Percentiles rank a stretch among this genome's conserved stretches.
These are phyloP conservation scores for Backusella tarrabulga DNA, from an alignment of 192 early-diverging fungal species.

Conservation along the genomic window DNA sequence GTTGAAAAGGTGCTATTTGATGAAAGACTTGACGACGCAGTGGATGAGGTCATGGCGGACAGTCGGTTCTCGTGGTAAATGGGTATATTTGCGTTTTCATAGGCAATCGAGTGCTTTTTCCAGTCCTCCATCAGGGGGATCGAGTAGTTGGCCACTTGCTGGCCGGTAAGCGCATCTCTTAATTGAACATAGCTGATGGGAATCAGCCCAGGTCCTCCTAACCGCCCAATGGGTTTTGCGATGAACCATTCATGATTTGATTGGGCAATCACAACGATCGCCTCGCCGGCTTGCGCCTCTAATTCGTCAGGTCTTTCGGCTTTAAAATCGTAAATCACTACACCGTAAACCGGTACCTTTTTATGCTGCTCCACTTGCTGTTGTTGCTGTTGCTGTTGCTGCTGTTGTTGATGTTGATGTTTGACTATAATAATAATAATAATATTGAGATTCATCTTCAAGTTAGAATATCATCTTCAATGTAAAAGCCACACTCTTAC, in stretches of 20 bases:
- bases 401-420: background rate
- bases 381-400: too few species aligned
- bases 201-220: constrained; percentile 63
- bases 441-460: background rate
- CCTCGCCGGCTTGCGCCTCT: constrained; percentile 57
- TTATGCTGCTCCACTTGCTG: background rate
- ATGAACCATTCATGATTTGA: constrained; percentile 76
- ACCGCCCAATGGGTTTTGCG: constrained; percentile 58
- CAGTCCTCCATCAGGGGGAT: constrained; percentile 49
- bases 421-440: background rate
- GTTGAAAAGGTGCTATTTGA: background rate
- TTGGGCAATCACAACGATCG: constrained; percentile 67
- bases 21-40: background rate
- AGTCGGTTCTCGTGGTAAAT: background rate
- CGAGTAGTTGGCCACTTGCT: background rate
- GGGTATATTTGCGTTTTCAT: constrained; percentile 36
- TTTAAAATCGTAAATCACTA: constrained; percentile 68
- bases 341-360: constrained; percentile 43
- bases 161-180: constrained; percentile 56
- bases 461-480: background rate
- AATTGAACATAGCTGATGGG: constrained; percentile 70
- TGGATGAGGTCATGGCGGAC: background rate
- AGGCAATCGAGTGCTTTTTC: constrained; percentile 48
- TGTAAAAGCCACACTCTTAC: background rate
- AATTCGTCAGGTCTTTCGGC: constrained; percentile 69